These are phyloP conservation scores for Candida peoriensis DNA, from an alignment of 805 yeast genomes.

Conservation along the genomic window DNA sequence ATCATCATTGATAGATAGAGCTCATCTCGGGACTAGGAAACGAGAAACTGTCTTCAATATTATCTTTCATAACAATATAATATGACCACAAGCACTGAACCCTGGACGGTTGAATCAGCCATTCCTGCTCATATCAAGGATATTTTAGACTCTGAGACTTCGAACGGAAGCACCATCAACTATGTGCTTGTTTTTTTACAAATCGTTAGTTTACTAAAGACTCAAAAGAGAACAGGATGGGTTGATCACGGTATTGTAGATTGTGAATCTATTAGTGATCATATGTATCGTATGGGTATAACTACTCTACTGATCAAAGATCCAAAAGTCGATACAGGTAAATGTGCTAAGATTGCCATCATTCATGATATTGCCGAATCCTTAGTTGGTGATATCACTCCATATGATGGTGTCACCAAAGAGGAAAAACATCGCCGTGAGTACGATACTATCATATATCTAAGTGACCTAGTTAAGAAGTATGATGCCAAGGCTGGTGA, in stretches of 20 bases:
- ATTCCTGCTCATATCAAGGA: conserved; percentile 42
- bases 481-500: conserved; percentile 58
- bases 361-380: conserved; percentile 95
- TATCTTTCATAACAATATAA: too few relatives aligned
- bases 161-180: conserved; percentile 28
- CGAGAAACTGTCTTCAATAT: too few relatives aligned
- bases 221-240: conserved; percentile 93
- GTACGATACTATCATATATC: conserved; percentile 60
- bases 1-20: too few relatives aligned
- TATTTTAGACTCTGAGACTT: conserved; percentile 24
- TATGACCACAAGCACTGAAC: conserved; percentile 10
- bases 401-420: conserved; percentile 68
- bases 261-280: conserved; percentile 77
- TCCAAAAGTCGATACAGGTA: conserved; percentile 49
- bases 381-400: conserved; percentile 91
- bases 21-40: too few relatives aligned
- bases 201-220: conserved; percentile 65
- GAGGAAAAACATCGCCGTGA: conserved; percentile 84
- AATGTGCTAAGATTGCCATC: conserved; percentile 80
- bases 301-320: conserved; percentile 63
- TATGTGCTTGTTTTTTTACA: conserved; percentile 57
- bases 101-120: conserved; percentile 52
- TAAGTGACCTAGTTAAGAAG: conserved; percentile 56
- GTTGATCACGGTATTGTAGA: conserved; percentile 48
- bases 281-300: conserved; percentile 91